Base-by-base conservation (phyloP, 139 green algal species). In the Tetraselmis striata region DNA sequence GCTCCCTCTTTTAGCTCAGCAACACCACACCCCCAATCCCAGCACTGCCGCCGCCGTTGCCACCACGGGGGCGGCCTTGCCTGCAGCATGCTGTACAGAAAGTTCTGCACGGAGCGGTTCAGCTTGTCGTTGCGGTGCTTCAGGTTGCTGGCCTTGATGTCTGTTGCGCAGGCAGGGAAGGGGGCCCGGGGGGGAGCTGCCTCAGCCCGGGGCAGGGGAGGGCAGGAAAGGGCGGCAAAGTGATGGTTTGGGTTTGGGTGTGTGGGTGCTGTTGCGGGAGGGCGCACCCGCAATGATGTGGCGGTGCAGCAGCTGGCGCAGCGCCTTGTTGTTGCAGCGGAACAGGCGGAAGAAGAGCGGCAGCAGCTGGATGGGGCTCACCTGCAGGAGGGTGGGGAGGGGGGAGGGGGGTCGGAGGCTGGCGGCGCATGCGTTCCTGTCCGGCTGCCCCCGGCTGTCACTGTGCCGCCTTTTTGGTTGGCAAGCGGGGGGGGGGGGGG, bases 341-440 rank as follows among this genome's bases (percentile, higher is more conserved):
- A 99, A 98, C 45, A 99, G 90, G 1, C 90, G 86, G 88, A 99
- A 98, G 77, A 98, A 95, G 29, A 98, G 87, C 31, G 97, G 97
- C 80, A 99, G 88, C 77, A 98, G 81, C 77, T 87, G 78, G 75
- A 88, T 87, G n/a, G 95, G 79, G 0, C 84, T 30, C 67, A 97
- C 78, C 83, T 93, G 86, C 32, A 18, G 18, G 18, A 67, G 45
- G 45, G 45, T 5, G 45, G 45, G 45, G 11, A 67, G 5, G 45
- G 45, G 45, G 11, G 18, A 25, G 45, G 45, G 45, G 45, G 45
- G n/a, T n/a, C n/a, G n/a, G n/a, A n/a, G n/a, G n/a, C n/a, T n/a
- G n/a, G n/a, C n/a, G n/a, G n/a, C n/a, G n/a, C n/a, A n/a, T n/a
- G n/a, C n/a, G n/a, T n/a, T n/a, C n/a, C n/a, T n/a, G n/a, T n/a